Evolutionary conservation across 108 stramenopile genomes (phyloP).

Genomic region (Discostella pseudostelligera): DNA sequence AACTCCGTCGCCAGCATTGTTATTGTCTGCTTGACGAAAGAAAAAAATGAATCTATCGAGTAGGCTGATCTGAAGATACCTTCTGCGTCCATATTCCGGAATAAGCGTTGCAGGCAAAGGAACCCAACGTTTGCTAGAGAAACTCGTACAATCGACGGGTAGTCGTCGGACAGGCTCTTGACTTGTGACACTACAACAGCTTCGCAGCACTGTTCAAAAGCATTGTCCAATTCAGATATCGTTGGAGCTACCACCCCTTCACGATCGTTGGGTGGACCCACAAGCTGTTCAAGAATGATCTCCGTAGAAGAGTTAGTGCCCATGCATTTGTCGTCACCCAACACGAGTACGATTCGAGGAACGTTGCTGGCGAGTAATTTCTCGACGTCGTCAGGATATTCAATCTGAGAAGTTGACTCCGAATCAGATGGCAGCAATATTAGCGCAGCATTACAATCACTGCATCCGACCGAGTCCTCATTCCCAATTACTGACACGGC

Average conservation of each 20-base stretch:
- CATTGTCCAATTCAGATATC: conserved; percentile 18
- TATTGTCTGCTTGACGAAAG: conserved; percentile 18
- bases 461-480: conserved; percentile 22
- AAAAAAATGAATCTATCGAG: conserved; percentile 12
- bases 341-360: conserved; percentile 31
- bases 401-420: not conserved
- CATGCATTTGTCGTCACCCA: conserved; percentile 14
- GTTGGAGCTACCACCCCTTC: conserved; percentile 21
- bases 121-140: conserved; percentile 34
- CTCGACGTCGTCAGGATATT: conserved; percentile 20
- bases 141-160: conserved; percentile 19
- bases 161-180: conserved; percentile 1
- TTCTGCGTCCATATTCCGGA: conserved; percentile 22
- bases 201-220: conserved; percentile 37
- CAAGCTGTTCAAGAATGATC: conserved; percentile 15
- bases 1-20: conserved; percentile 21
- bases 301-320: conserved; percentile 13
- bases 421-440: conserved; percentile 29
- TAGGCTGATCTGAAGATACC: conserved; percentile 9
- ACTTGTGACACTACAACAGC: conserved; percentile 20
- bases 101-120: conserved; percentile 38
- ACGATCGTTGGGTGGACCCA: conserved; percentile 17
- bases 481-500: conserved; percentile 42
- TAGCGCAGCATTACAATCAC: conserved; percentile 39
- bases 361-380: conserved; percentile 13